phyloP scores from a whole-genome alignment of 2,329 filamentous ascomycete genomes.

The Pseudogymnoascus sp. region DNA sequence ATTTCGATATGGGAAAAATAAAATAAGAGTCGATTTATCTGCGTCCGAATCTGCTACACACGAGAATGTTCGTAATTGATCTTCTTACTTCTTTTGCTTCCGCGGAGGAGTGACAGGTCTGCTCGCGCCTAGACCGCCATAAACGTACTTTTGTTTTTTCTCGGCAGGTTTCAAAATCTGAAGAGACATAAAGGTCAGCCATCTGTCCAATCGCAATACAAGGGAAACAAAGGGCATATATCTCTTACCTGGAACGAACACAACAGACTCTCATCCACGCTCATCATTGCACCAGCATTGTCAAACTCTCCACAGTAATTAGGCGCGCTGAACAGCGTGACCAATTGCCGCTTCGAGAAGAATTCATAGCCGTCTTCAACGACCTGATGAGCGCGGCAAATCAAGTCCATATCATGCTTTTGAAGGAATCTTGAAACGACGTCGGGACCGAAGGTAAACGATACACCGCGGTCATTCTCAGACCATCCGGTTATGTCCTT shows the following conservation, averaged over 20 bases:
- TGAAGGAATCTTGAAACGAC: conserved; percentile 96
- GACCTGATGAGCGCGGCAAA: conserved; percentile 96
- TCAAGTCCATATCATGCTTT: conserved; percentile 99
- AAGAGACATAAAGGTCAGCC: conserved; percentile 19
- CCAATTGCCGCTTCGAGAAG: conserved; percentile 96
- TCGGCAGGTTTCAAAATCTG: conserved; percentile 98
- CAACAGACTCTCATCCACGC: conserved; percentile 93
- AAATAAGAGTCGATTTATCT: conserved; percentile 52
- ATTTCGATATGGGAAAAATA: conserved; percentile 2
- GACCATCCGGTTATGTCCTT: conserved; percentile 99
- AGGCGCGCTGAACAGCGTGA: conserved; percentile 94
- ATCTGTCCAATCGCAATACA: background rate
- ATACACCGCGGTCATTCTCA: conserved; percentile 97
- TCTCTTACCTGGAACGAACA: conserved; percentile 87
- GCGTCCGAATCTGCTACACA: conserved; percentile 87
- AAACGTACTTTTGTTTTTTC: conserved; percentile 99
- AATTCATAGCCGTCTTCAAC: conserved; percentile 99
- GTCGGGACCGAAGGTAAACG: conserved; percentile 96
- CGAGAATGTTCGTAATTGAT: conserved; percentile 64
- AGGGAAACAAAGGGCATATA: background rate
- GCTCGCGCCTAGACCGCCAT: conserved; percentile 63
- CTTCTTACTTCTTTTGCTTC: conserved; percentile 66
- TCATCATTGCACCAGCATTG: conserved; percentile 99
- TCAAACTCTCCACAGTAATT: conserved; percentile 99
- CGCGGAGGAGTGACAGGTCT: conserved; percentile 63